phyloP scores from a whole-genome alignment of 768 basidiomycete species.

The Mycena belliarum region DNA sequence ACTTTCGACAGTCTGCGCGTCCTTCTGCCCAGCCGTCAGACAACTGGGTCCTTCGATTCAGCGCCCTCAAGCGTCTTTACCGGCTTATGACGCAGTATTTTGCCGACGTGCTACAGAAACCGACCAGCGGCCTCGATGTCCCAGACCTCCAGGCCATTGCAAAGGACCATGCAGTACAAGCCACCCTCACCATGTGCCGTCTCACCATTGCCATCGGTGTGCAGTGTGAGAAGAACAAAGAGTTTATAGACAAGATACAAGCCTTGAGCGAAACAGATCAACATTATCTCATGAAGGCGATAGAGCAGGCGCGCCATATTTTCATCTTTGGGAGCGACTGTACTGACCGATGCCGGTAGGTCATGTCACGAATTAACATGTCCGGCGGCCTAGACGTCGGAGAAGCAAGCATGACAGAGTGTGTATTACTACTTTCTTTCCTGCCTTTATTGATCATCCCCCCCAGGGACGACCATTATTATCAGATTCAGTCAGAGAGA shows the following conservation, averaged over 20 bases:
- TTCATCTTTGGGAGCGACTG: not conserved
- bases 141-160: conserved; percentile 88
- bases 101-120: conserved; percentile 79
- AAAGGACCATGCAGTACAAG: conserved; percentile 65
- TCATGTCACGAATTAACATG: conserved; percentile 71
- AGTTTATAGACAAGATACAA: conserved; percentile 89
- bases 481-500: conserved; percentile 78
- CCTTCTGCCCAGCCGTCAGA: conserved; percentile 66
- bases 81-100: conserved; percentile 89
- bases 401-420: conserved; percentile 80
- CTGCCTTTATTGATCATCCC: conserved; percentile 15
- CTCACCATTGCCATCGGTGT: conserved; percentile 85
- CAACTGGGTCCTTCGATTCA: conserved; percentile 90
- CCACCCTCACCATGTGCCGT: conserved; percentile 75
- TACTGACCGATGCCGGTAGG: conserved; percentile 40
- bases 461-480: conserved; percentile 82
- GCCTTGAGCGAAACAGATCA: conserved; percentile 80
- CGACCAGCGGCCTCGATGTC: conserved; percentile 75
- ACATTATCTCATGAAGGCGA: conserved; percentile 89
- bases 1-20: conserved; percentile 68
- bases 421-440: conserved; percentile 29
- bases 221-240: conserved; percentile 86
- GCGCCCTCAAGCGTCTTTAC: conserved; percentile 80
- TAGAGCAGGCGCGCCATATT: conserved; percentile 71
- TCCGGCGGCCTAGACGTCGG: conserved; percentile 49